phyloP scores from a whole-genome alignment of 2,329 filamentous ascomycete species.

The Reticulascus tulasneorum region DNA sequence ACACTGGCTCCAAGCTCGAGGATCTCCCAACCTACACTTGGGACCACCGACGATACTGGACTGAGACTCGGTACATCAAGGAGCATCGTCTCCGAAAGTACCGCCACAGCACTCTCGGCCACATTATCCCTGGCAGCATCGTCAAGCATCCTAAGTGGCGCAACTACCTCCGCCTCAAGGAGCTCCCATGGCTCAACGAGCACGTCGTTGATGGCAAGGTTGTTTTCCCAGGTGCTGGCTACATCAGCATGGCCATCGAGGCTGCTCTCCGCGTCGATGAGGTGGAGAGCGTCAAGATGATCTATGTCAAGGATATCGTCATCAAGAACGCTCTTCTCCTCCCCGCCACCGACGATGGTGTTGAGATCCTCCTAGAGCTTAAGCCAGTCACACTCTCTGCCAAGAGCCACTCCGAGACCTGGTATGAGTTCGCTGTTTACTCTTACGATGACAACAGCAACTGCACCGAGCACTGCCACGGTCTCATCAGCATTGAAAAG shows the following conservation, averaged over 20 bases:
- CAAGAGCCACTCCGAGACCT: conserved; percentile 18
- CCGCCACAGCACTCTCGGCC: conserved; percentile 23
- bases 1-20: conserved; percentile 12
- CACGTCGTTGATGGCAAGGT: conserved; percentile 24
- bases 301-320: conserved; percentile 16
- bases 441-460: conserved; percentile 20
- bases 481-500: conserved; percentile 15
- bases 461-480: conserved; percentile 20
- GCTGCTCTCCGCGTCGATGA: conserved; percentile 16
- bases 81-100: conserved; percentile 18
- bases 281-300: conserved; percentile 13
- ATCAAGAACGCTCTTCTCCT: conserved; percentile 20
- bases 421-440: conserved; percentile 21
- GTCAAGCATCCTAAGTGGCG: conserved; percentile 25
- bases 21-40: conserved; percentile 24
- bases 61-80: conserved; percentile 19
- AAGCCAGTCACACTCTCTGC: conserved; percentile 16
- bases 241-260: conserved; percentile 27
- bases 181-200: conserved; percentile 29
- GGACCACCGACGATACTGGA: conserved; percentile 26
- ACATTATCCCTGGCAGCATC: conserved; percentile 13
- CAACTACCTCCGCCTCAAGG: conserved; percentile 23
- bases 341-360: conserved; percentile 17
- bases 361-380: conserved; percentile 19
- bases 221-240: conserved; percentile 29